phyloP scores from a whole-genome alignment of 768 basidiomycete species.

The Lactarius hatsudake region DNA sequence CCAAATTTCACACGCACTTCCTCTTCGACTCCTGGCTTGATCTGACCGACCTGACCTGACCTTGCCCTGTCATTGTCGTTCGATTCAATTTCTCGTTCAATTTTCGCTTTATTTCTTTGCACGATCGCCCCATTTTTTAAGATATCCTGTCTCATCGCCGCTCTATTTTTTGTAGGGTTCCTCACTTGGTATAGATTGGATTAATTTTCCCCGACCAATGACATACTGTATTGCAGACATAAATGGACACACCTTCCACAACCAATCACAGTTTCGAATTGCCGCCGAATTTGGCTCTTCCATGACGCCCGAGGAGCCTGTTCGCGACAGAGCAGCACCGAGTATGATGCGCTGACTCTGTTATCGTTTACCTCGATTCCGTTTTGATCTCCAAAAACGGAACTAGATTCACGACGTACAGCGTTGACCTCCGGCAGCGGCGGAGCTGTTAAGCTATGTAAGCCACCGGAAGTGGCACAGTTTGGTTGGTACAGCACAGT shows the following conservation, averaged over 20 bases:
- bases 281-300: background rate
- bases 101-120: too few species aligned
- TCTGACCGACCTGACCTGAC: background rate
- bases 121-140: slow-evolving; percentile 2
- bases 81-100: slow-evolving; percentile 9
- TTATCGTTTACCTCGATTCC: background rate
- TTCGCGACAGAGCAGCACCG: slow-evolving; percentile 5
- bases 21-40: background rate
- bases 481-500: too few species aligned
- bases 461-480: background rate
- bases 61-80: background rate
- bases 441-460: background rate
- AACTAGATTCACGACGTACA: background rate
- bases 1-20: slow-evolving; percentile 28
- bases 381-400: slow-evolving; percentile 2
- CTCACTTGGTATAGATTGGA: background rate
- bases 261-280: slow-evolving; percentile 1
- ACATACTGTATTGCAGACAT: slow-evolving; percentile 3
- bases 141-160: background rate
- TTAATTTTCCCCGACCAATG: slow-evolving; percentile 8
- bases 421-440: background rate
- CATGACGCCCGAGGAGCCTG: slow-evolving; percentile 8
- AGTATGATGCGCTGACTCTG: background rate
- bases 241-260: background rate
- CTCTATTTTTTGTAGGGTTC: background rate